Conservation (phyloP, 345 rosid species). For the Viola odorata region DNA sequence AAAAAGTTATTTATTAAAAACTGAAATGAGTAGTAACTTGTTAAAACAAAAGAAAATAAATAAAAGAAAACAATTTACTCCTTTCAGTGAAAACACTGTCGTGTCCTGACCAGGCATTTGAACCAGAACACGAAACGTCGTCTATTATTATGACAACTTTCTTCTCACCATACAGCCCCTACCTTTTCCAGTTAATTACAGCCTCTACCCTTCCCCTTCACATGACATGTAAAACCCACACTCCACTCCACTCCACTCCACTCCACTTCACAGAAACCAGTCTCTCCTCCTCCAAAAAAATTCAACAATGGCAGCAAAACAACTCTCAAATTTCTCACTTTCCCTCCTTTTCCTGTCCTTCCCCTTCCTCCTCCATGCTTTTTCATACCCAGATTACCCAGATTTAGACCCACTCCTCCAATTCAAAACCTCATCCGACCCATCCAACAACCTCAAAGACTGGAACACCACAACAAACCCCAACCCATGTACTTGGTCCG, state of each 20-base stretch:
- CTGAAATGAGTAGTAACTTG: too few relatives aligned
- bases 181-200: slow-evolving; percentile 15
- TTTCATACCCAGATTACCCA: slow-evolving; percentile 46
- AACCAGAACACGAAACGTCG: too few relatives aligned
- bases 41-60: too few relatives aligned
- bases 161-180: slow-evolving; percentile 18
- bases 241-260: not conserved
- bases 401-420: slow-evolving; percentile 45
- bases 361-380: slow-evolving; percentile 17
- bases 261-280: slow-evolving; percentile 1
- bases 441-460: slow-evolving; percentile 39
- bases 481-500: slow-evolving; percentile 57
- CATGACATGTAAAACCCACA: not conserved
- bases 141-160: not conserved
- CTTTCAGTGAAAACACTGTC: too few relatives aligned
- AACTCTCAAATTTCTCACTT: slow-evolving; percentile 6
- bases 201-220: slow-evolving; percentile 6
- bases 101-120: not conserved
- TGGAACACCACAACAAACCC: slow-evolving; percentile 54
- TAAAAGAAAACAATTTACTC: too few relatives aligned
- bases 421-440: slow-evolving; percentile 57
- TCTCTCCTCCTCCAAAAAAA: not conserved
- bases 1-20: too few relatives aligned
- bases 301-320: slow-evolving; percentile 5
- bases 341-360: slow-evolving; percentile 1